Base-by-base conservation (phyloP, 768 basidiomycete genomes). In the Lyophyllum semitale region DNA sequence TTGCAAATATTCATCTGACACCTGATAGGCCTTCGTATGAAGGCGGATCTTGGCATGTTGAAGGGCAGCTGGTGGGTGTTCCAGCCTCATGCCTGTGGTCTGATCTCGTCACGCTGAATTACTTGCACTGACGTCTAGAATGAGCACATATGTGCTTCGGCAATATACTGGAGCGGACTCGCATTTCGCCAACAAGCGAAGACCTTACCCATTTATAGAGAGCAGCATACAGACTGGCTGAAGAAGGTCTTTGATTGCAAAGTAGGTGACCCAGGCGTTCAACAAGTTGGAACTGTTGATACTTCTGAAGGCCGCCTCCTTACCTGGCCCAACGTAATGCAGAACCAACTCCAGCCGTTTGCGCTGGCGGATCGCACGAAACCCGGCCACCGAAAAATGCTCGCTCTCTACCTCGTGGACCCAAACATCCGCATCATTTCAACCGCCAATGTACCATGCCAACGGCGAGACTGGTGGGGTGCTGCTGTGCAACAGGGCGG, bases 121-220 rank as follows among this genome's bases (percentile, higher is more conserved):
- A 43, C 22, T n/a, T 17, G 8, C 23, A 23, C n/a, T n/a, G 7
- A 20, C 23, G 8, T 17, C n/a, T n/a, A 61, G 60, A 61, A 61
- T 32, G 60, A 61, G 41, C 60, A 61, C 33, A 61, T 61, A 12
- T 61, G 60, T 41, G 60, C 60, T 12, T 58, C 57, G 3, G 57
- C 60, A 9, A 52, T 61, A 32, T 61, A 61, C 33, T 61, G 55
- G 33, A 55, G 46, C 22, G 30, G 41, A 5, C 45, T 58, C 15
- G 38, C 57, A 1, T 61, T 61, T 43, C 53, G 60, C 5, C 53
- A 58, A 43, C 47, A 41, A 35, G 47, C 38, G 0, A 13, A n/a
- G 33, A 43, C 9, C 4, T 27, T 50, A 4, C 29, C 45, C 50
- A 47, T 32, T n/a, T n/a, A n/a, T n/a, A n/a, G n/a, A n/a, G n/a